Evolutionary conservation across 2,329 filamentous ascomycete genomes (phyloP).

Genomic region (Fusarium sp.): DNA sequence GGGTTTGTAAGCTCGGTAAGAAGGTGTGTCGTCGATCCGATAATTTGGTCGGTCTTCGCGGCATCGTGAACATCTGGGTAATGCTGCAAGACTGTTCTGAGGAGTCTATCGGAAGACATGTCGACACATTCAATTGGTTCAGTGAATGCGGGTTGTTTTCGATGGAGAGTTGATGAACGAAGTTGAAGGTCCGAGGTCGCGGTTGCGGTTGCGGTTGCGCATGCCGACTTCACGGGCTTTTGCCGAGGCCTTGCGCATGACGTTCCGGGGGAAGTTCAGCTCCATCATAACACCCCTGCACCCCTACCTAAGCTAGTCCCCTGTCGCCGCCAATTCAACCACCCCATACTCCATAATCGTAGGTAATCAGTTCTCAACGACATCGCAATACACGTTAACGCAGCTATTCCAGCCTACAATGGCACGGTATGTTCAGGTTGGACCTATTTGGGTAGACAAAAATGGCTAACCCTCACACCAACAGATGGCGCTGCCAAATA

Average conservation of each 20-base stretch:
- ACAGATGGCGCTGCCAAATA: constrained; percentile 47
- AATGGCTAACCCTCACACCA: constrained; percentile 22
- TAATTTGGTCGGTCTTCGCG: constrained; percentile 66
- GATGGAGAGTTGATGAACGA: constrained; percentile 16
- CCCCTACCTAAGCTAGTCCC: constrained; percentile 1
- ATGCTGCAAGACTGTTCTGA: constrained; percentile 74
- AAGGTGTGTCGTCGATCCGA: constrained; percentile 76
- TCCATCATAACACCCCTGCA: constrained; percentile 16
- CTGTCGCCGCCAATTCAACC: constrained; percentile 39
- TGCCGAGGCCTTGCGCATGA: constrained; percentile 50
- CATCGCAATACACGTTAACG: constrained; percentile 16
- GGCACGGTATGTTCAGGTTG: constrained; percentile 38
- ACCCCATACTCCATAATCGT: constrained; percentile 12
- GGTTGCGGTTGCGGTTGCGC: constrained; percentile 19
- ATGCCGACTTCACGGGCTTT: constrained; percentile 46
- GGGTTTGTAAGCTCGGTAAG: constrained; percentile 79
- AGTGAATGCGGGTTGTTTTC: constrained; percentile 2
- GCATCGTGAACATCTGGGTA: constrained; percentile 68
- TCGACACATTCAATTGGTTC: constrained; percentile 28
- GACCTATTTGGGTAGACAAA: background rate
- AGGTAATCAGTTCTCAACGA: constrained; percentile 23
- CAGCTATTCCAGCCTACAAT: constrained; percentile 36
- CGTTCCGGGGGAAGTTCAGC: constrained; percentile 38
- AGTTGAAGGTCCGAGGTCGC: constrained; percentile 30
- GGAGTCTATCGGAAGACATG: constrained; percentile 76